A percentile compares a stretch with the other conserved stretches of the same genome.
Conservation (phyloP, 371 early-diverging fungal species). For the Mucor plumbeus region DNA sequence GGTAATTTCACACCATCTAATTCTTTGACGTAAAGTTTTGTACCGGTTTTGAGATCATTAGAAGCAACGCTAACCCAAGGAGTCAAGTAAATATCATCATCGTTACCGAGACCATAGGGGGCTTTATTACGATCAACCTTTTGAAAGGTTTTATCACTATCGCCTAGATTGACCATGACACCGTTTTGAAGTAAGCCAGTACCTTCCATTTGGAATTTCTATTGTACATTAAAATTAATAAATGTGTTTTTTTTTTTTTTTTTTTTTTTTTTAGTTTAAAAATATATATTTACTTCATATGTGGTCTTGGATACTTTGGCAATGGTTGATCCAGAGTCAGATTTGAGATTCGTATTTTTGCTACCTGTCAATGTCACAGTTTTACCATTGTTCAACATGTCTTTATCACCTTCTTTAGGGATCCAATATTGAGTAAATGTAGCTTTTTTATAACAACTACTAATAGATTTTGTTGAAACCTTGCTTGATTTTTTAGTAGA, state of each 20-base stretch:
- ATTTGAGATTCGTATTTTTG: slow-evolving; percentile 20
- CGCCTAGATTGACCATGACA: slow-evolving; percentile 34
- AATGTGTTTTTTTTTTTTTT: neutral
- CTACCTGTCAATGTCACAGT: slow-evolving; percentile 28
- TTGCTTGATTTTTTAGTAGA: neutral
- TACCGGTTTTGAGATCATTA: slow-evolving; percentile 48
- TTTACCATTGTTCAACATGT: slow-evolving; percentile 42
- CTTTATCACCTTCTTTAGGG: slow-evolving; percentile 42
- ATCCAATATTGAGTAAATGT: slow-evolving; percentile 41
- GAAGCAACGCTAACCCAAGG: slow-evolving; percentile 53
- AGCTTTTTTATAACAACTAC: slow-evolving; percentile 29
- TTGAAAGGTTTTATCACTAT: slow-evolving; percentile 18
- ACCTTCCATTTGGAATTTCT: slow-evolving; percentile 49
- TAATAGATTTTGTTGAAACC: neutral
- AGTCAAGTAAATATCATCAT: slow-evolving; percentile 33
- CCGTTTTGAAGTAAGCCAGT: slow-evolving; percentile 39
- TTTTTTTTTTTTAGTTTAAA: neutral
- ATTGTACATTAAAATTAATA: neutral
- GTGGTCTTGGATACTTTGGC: slow-evolving; percentile 35
- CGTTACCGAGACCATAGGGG: slow-evolving; percentile 32
- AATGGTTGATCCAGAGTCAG: slow-evolving; percentile 23
- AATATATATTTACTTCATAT: slow-evolving; percentile 22
- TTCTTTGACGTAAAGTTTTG: slow-evolving; percentile 51
- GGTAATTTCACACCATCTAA: slow-evolving; percentile 52
- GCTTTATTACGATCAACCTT: slow-evolving; percentile 16